These are phyloP conservation scores for Aeschynomene evenia DNA, from an alignment of 306 rosid species.

Conservation along the genomic window DNA sequence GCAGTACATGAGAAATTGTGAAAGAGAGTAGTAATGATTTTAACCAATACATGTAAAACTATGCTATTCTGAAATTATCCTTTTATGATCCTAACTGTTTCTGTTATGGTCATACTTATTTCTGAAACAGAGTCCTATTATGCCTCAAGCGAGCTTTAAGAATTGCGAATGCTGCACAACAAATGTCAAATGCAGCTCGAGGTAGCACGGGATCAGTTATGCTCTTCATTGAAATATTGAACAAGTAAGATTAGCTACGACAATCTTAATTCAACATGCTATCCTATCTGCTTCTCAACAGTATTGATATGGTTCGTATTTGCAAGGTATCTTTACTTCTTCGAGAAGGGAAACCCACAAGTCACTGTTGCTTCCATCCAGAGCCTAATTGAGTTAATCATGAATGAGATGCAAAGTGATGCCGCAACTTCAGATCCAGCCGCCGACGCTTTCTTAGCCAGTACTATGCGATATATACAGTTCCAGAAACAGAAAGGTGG, in stretches of 20 bases:
- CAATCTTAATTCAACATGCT: not conserved
- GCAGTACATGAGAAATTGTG: not conserved
- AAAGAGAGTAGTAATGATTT: constrained; percentile 20
- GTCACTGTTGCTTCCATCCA: constrained; percentile 74
- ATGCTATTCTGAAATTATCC: not conserved
- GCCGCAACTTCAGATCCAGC: constrained; percentile 60
- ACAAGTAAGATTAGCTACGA: constrained; percentile 62
- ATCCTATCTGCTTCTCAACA: constrained; percentile 1
- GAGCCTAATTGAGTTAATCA: constrained; percentile 78
- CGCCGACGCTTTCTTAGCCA: constrained; percentile 83
- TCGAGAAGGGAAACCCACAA: constrained; percentile 90
- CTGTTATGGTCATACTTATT: not conserved
- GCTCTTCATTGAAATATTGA: constrained; percentile 87
- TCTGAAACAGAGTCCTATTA: constrained; percentile 66
- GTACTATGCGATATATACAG: constrained; percentile 79
- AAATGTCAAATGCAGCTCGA: constrained; percentile 80
- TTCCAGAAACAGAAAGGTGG: constrained; percentile 96
- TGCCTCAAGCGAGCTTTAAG: constrained; percentile 91
- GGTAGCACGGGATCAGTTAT: constrained; percentile 82
- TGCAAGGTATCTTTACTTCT: constrained; percentile 90
- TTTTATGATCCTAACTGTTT: constrained; percentile 1
- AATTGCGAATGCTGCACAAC: constrained; percentile 95
- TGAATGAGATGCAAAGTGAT: constrained; percentile 87
- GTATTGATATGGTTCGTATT: constrained; percentile 16
- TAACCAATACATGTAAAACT: not conserved